These are phyloP conservation scores for Globisporangium polare DNA, from an alignment of 352 stramenopile genomes.

Conservation along the genomic window DNA sequence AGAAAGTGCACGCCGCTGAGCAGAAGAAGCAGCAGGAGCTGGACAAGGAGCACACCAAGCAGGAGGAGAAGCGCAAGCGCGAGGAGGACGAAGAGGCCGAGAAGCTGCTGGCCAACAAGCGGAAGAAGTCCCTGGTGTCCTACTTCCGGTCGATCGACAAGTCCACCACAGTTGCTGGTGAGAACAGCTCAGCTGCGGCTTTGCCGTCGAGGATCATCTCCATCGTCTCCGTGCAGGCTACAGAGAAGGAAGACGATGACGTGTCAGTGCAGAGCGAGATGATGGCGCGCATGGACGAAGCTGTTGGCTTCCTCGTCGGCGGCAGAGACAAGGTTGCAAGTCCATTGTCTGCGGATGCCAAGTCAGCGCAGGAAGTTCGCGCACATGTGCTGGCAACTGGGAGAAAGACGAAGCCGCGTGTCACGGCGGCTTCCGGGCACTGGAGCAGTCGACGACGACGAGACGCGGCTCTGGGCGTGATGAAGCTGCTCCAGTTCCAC, in stretches of 20 bases:
- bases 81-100: slow-evolving; percentile 50
- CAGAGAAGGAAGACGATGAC: neutral
- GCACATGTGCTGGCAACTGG: slow-evolving; percentile 5
- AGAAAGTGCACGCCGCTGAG: slow-evolving; percentile 45
- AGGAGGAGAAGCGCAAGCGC: slow-evolving; percentile 58
- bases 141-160: slow-evolving; percentile 60
- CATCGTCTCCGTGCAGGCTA: neutral
- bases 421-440: slow-evolving; percentile 18
- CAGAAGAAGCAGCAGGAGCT: slow-evolving; percentile 55
- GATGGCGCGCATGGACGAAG: slow-evolving; percentile 54
- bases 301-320: slow-evolving; percentile 23
- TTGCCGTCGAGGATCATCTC: neutral
- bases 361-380: slow-evolving; percentile 11
- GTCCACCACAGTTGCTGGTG: neutral
- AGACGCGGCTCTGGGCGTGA: slow-evolving; percentile 58
- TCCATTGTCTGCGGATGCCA: neutral
- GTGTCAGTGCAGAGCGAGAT: slow-evolving; percentile 17
- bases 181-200: neutral
- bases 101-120: slow-evolving; percentile 43
- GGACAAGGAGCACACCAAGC: slow-evolving; percentile 56
- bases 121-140: slow-evolving; percentile 56
- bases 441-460: slow-evolving; percentile 54
- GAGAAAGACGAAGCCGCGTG: slow-evolving; percentile 17
- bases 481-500: slow-evolving; percentile 87
- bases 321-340: neutral